phyloP scores from a whole-genome alignment of 148 eudicot genomes.

The Pharnaceum exiguum region DNA sequence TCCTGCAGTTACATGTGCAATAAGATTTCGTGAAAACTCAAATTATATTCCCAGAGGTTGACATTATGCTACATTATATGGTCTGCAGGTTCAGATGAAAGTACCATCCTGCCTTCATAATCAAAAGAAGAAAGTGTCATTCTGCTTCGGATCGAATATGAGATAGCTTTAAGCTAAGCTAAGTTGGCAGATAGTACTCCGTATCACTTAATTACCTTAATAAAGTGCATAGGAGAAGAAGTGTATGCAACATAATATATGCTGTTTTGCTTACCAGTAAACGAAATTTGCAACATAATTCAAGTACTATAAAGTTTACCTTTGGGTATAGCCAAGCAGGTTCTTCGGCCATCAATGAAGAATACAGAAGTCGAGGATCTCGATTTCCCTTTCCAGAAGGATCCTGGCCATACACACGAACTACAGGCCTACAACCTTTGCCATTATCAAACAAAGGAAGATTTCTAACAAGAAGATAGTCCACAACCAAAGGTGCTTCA shows the following conservation, averaged over 20 bases:
- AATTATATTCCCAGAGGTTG: not conserved
- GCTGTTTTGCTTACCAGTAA: no score
- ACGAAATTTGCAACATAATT: not conserved
- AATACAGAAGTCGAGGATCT: constrained; percentile 36
- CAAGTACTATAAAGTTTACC: constrained; percentile 25
- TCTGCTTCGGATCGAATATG: no score
- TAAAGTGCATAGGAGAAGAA: no score
- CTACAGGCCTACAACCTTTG: constrained; percentile 55
- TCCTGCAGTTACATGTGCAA: constrained; percentile 37
- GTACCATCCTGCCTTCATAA: no score
- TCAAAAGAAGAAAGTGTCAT: no score
- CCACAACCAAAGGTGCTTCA: constrained; percentile 42
- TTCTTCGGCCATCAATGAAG: constrained; percentile 30
- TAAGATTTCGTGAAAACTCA: not conserved
- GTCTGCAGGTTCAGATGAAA: no score
- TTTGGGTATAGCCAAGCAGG: constrained; percentile 35
- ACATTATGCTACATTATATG: no score
- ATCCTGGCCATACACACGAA: constrained; percentile 55
- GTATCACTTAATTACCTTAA: no score
- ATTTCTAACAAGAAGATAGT: constrained; percentile 39
- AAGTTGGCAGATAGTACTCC: no score
- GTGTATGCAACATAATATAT: no score
- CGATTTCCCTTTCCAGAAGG: constrained; percentile 26
- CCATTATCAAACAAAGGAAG: constrained; percentile 50
- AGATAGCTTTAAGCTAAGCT: no score